Evolutionary conservation across 2,329 filamentous ascomycete genomes (phyloP).

Genomic region (Aspergillus unguis): DNA sequence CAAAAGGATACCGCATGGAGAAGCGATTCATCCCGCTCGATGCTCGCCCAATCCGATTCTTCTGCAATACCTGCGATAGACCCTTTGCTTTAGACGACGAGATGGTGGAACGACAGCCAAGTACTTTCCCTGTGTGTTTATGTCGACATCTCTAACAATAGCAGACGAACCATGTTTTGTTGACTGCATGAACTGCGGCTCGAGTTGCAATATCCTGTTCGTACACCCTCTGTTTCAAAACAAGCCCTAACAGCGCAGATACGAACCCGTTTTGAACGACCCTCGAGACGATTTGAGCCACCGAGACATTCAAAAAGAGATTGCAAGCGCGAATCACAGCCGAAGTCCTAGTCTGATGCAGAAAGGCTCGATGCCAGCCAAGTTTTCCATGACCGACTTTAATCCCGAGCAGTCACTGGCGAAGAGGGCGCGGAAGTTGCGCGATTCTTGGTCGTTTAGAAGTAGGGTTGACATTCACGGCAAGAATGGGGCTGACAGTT

Average conservation of each 20-base stretch:
- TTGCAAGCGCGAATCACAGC: constrained; percentile 13
- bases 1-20: constrained; percentile 32
- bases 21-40: constrained; percentile 26
- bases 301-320: constrained; percentile 18
- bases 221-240: not conserved
- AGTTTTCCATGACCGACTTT: constrained; percentile 11
- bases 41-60: constrained; percentile 25
- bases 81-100: constrained; percentile 22
- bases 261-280: constrained; percentile 22
- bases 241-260: constrained; percentile 12
- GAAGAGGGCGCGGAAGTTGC: constrained; percentile 22
- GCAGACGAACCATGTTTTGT: constrained; percentile 17
- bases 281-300: constrained; percentile 19
- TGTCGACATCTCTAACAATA: not conserved
- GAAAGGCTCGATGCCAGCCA: constrained; percentile 16
- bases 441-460: constrained; percentile 28
- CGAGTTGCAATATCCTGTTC: constrained; percentile 23
- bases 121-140: constrained; percentile 5
- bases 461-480: constrained; percentile 17
- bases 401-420: constrained; percentile 20
- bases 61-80: constrained; percentile 26
- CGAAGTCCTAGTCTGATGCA: constrained; percentile 21
- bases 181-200: constrained; percentile 22
- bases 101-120: constrained; percentile 15
- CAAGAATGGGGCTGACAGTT: not conserved